phyloP scores from a whole-genome alignment of 1,139 yeast genomes.

The Debaryomyces singareniensis region DNA sequence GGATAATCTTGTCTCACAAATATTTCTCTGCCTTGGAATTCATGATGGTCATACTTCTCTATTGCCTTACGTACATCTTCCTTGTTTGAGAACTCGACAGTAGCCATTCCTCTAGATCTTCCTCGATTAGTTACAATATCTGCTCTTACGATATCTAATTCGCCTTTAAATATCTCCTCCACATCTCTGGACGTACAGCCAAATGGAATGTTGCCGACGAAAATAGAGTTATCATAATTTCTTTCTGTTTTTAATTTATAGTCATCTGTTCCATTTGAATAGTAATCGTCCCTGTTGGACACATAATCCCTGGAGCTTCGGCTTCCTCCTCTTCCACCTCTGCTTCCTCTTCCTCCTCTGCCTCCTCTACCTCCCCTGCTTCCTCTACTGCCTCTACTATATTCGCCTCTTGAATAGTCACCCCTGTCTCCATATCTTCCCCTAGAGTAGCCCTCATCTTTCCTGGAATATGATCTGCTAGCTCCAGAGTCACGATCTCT shows the following conservation, averaged over 20 bases:
- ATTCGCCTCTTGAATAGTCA: constrained; percentile 16
- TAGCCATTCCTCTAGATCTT: constrained; percentile 86
- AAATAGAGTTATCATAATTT: constrained; percentile 63
- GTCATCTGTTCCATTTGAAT: constrained; percentile 21
- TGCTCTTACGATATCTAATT: constrained; percentile 76
- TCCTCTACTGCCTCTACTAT: constrained; percentile 14
- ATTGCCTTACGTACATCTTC: constrained; percentile 77
- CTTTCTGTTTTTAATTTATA: constrained; percentile 46
- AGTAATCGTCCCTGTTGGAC: constrained; percentile 8
- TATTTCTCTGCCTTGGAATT: constrained; percentile 71
- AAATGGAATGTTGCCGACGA: constrained; percentile 70
- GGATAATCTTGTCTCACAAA: constrained; percentile 89
- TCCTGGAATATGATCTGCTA: no score
- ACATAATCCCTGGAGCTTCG: constrained; percentile 18
- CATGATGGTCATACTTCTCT: constrained; percentile 58
- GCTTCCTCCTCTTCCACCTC: constrained; percentile 18
- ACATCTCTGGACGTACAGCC: constrained; percentile 55
- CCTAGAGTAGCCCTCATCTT: constrained; percentile 8
- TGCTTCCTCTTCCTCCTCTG: constrained; percentile 15
- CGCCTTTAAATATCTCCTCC: constrained; percentile 50
- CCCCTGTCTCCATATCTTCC: no score
- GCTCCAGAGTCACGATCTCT: constrained; percentile 2
- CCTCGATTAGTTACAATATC: constrained; percentile 83
- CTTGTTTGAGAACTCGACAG: constrained; percentile 73
- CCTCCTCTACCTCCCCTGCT: constrained; percentile 15